Base-by-base conservation (phyloP, 768 basidiomycete species). In the Kondoa malvinella region DNA sequence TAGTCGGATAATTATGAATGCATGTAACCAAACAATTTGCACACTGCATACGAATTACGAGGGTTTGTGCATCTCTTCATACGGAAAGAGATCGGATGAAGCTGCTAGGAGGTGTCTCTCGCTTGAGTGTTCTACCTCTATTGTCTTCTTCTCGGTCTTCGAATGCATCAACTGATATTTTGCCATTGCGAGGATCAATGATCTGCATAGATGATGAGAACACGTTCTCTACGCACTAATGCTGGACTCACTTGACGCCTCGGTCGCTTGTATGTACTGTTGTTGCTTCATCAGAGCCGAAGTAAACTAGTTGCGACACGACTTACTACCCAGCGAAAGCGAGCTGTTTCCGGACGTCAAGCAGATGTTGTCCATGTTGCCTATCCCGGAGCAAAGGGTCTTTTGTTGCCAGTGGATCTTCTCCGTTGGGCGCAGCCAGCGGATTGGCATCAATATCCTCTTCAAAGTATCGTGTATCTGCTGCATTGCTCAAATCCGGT, bases 401-500 rank as follows among this genome's bases (percentile, higher is more conserved):
- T 72, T 87, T 84, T 40, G 90, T 92, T 34, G 85, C 85, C 74
- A 96, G 87, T 69, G 75, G 73, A 0, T 89, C 75, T 89, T 89
- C 58, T 88, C 88, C 74, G 90, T 88, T 73, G 87, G 87, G 34
- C 92, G 84, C 71, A 89, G 89, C 87, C 75, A 75, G 76, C 73
- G 78, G 77, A 27, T 92, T 89, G 40, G 87, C 80, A 26, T 89
- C 89, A 74, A 95, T 96, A 77, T 94, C 90, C 65, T 87, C 84
- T 77, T 97, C 92, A 71, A 99, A 96, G 77, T 99, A 92, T 69
- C 65, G 57, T 16, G 94, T 96, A 77, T 97, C 92, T 73, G 87
- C 88, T 30, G 88, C 86, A 71, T 84, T 80, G 32, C 76, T 79
- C 68, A 99, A 82, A 70, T 91, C 85, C 32, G 94, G 95, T 69